Percentiles rank a stretch among this genome's conserved stretches.
Conservation (phyloP, 192 early-diverging fungal genomes). For the Entophlyctis luteolus region DNA sequence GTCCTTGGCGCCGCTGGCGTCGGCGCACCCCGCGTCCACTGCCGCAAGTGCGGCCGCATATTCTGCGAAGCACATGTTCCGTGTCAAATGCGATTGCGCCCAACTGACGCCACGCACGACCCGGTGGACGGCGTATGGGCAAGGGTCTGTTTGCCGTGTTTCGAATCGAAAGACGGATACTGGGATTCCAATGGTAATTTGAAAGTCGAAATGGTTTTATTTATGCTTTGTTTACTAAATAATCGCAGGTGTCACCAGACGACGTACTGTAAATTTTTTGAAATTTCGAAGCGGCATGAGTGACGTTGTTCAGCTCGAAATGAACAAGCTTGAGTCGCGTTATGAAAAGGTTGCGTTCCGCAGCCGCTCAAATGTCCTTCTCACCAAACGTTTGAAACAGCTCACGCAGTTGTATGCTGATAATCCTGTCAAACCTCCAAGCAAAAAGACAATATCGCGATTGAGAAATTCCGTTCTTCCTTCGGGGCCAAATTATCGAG, state of each 20-base stretch:
- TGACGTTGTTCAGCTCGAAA: slow-evolving; percentile 37
- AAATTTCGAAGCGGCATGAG: slow-evolving; percentile 31
- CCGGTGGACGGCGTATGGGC: slow-evolving; percentile 41
- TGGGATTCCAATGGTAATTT: slow-evolving; percentile 22
- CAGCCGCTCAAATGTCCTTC: not conserved
- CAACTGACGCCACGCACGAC: slow-evolving; percentile 41
- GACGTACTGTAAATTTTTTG: slow-evolving; percentile 36
- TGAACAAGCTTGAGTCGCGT: slow-evolving; percentile 52
- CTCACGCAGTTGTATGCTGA: not conserved
- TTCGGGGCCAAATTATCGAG: too few species aligned
- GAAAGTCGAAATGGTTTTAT: not conserved
- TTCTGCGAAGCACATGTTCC: slow-evolving; percentile 44
- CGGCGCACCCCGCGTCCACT: slow-evolving; percentile 35
- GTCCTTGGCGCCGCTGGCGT: slow-evolving; percentile 17
- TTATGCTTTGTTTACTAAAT: not conserved
- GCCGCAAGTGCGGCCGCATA: slow-evolving; percentile 48
- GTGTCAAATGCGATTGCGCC: slow-evolving; percentile 40
- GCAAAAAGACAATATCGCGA: not conserved
- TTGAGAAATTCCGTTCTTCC: not conserved
- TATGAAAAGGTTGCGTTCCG: slow-evolving; percentile 54
- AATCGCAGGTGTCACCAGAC: slow-evolving; percentile 42
- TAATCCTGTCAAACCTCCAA: not conserved
- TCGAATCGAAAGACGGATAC: slow-evolving; percentile 36
- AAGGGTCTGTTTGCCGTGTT: slow-evolving; percentile 49
- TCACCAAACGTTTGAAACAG: not conserved